Evolutionary conservation across 768 basidiomycete genomes (phyloP).

Genomic region (Lepiota venenata): DNA sequence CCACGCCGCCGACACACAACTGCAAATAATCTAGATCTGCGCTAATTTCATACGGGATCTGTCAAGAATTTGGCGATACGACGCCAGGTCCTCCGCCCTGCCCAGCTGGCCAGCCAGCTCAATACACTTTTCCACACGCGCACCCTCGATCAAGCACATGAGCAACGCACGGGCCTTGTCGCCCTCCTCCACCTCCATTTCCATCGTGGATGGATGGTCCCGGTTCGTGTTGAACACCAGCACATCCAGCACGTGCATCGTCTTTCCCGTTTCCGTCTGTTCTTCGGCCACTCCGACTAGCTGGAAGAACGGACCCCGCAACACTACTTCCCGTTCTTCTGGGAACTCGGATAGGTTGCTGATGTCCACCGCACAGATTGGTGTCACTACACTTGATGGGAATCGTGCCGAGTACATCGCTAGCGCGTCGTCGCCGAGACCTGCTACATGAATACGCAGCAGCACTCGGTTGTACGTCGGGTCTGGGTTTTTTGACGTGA

Average conservation of each 20-base stretch:
- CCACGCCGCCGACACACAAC: too few relatives aligned
- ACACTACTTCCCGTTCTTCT: slow-evolving; percentile 19
- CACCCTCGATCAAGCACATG: slow-evolving; percentile 16
- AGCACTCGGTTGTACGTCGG: slow-evolving; percentile 12
- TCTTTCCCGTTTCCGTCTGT: slow-evolving; percentile 2
- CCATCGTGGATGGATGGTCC: slow-evolving; percentile 23
- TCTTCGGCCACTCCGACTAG: slow-evolving; percentile 17
- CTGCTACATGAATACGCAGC: slow-evolving; percentile 18
- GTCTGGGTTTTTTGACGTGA: slow-evolving; percentile 2
- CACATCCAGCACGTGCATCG: slow-evolving; percentile 16
- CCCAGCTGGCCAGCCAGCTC: slow-evolving; percentile 15
- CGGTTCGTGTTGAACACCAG: slow-evolving; percentile 19
- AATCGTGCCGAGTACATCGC: slow-evolving; percentile 15
- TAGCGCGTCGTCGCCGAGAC: slow-evolving; percentile 13
- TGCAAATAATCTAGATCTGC: not conserved
- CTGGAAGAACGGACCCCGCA: slow-evolving; percentile 22
- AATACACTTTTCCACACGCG: slow-evolving; percentile 18
- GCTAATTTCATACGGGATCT: slow-evolving; percentile 11
- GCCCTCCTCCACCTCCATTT: slow-evolving; percentile 17
- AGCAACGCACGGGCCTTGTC: slow-evolving; percentile 16
- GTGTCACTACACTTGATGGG: slow-evolving; percentile 19
- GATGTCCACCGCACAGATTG: slow-evolving; percentile 21
- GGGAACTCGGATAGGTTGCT: slow-evolving; percentile 18
- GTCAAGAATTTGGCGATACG: slow-evolving; percentile 13
- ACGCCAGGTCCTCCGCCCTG: slow-evolving; percentile 12